These are phyloP conservation scores for Nannochloropsis oceanica DNA, from an alignment of 108 stramenopile genomes.

Conservation along the genomic window DNA sequence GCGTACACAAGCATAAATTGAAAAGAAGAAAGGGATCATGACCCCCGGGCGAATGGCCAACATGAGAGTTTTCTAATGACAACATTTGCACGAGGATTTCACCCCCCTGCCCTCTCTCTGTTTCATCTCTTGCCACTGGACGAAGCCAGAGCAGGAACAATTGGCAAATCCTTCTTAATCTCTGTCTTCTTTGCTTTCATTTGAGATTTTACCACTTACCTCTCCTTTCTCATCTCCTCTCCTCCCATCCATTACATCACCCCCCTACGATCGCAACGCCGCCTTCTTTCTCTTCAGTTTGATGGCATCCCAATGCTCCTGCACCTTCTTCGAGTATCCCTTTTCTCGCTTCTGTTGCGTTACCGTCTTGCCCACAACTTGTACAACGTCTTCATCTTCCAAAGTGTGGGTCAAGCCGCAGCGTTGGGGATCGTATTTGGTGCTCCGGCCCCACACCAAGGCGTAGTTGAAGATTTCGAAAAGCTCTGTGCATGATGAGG, in stretches of 20 bases:
- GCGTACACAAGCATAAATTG: no score
- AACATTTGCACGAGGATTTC: no score
- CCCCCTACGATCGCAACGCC: background rate
- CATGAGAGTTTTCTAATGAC: no score
- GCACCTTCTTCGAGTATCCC: slow-evolving; percentile 47
- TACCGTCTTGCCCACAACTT: slow-evolving; percentile 88
- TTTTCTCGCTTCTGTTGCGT: slow-evolving; percentile 82
- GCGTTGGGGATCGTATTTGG: slow-evolving; percentile 88
- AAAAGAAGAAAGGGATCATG: no score
- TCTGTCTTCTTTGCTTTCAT: no score
- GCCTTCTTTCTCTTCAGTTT: slow-evolving; percentile 51
- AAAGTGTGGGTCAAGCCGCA: slow-evolving; percentile 85
- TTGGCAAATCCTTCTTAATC: no score
- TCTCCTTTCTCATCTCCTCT: background rate
- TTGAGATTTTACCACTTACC: background rate
- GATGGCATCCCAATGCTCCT: slow-evolving; percentile 58
- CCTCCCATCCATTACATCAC: background rate
- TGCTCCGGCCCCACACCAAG: slow-evolving; percentile 89
- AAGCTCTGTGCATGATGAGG: background rate
- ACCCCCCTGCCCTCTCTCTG: no score
- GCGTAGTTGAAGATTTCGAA: slow-evolving; percentile 89
- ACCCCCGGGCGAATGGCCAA: no score
- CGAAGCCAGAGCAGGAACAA: no score
- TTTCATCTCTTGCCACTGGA: no score
- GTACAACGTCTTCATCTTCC: slow-evolving; percentile 95